Conservation (phyloP, 2,329 filamentous ascomycete species). For the Pseudocercospora fijiensis region DNA sequence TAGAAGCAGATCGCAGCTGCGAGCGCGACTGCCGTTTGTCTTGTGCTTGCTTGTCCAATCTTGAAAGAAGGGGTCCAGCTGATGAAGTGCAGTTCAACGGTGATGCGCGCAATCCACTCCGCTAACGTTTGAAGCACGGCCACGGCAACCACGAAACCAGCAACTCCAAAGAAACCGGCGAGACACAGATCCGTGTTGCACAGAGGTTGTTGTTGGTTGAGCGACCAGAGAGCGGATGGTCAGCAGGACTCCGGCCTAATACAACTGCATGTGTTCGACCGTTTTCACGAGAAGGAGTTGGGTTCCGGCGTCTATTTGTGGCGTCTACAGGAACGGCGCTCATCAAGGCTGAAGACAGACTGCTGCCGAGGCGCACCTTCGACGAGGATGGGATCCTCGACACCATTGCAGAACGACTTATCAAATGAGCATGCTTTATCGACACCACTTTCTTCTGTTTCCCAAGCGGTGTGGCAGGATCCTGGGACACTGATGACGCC, state of each 20-base stretch:
- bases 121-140: not conserved
- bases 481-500: not conserved
- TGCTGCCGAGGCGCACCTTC: slow-evolving; percentile 1
- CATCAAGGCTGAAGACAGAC: not conserved
- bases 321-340: slow-evolving; percentile 10
- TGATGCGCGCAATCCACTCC: not conserved
- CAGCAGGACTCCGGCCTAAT: slow-evolving; percentile 1
- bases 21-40: not conserved
- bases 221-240: not conserved
- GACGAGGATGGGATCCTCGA: not conserved
- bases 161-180: not conserved
- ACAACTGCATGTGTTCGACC: not conserved
- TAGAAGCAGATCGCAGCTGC: not conserved
- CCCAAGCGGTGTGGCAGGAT: not conserved
- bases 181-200: not conserved
- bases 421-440: not conserved
- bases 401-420: not conserved
- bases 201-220: not conserved
- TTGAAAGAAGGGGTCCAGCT: not conserved
- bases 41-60: not conserved
- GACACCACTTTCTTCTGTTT: not conserved
- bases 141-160: not conserved
- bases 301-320: slow-evolving; percentile 10
- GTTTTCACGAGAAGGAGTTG: not conserved
- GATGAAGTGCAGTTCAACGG: not conserved